Percentiles rank a stretch among this genome's conserved stretches.
Conservation (phyloP, 2,329 filamentous ascomycete genomes). For the Colletotrichum camelliae region DNA sequence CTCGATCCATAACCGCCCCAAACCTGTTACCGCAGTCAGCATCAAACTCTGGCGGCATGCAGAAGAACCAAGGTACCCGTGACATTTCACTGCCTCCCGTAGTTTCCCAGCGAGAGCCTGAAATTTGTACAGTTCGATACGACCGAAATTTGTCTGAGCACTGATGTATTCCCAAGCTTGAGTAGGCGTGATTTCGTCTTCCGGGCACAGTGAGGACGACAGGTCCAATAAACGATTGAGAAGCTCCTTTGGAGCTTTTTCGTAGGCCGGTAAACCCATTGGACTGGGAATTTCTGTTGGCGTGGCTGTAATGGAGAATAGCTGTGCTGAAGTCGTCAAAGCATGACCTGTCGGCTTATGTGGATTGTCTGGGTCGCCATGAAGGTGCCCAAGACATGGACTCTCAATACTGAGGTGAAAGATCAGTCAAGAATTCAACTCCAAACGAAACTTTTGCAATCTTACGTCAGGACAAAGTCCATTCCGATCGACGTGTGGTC, state of each 20-base stretch:
- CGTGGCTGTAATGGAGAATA: background rate
- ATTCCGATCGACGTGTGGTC: slow-evolving; percentile 30
- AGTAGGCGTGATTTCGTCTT: slow-evolving; percentile 42
- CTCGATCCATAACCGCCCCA: slow-evolving; percentile 1
- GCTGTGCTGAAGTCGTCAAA: slow-evolving; percentile 28
- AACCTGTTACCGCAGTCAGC: background rate
- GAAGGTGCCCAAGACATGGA: slow-evolving; percentile 32
- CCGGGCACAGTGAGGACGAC: slow-evolving; percentile 28
- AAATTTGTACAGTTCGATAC: slow-evolving; percentile 31
- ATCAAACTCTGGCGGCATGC: background rate
- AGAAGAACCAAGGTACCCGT: slow-evolving; percentile 29
- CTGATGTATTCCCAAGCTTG: slow-evolving; percentile 43
- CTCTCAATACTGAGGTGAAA: slow-evolving; percentile 27
- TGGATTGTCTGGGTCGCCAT: slow-evolving; percentile 28
- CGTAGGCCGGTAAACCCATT: background rate
- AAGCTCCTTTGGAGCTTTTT: slow-evolving; percentile 23
- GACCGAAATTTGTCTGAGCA: slow-evolving; percentile 33
- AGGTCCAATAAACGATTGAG: slow-evolving; percentile 29
- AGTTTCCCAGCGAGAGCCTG: slow-evolving; percentile 30
- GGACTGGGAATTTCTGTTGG: background rate
- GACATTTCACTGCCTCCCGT: slow-evolving; percentile 37
- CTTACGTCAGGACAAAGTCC: slow-evolving; percentile 38
- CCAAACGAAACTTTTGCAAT: background rate
- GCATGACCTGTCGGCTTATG: slow-evolving; percentile 30
- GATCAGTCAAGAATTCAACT: background rate